A percentile compares a stretch with the other conserved stretches of the same genome.
Conservation (phyloP, 352 stramenopile species). For the Phytophthora tubulina region DNA sequence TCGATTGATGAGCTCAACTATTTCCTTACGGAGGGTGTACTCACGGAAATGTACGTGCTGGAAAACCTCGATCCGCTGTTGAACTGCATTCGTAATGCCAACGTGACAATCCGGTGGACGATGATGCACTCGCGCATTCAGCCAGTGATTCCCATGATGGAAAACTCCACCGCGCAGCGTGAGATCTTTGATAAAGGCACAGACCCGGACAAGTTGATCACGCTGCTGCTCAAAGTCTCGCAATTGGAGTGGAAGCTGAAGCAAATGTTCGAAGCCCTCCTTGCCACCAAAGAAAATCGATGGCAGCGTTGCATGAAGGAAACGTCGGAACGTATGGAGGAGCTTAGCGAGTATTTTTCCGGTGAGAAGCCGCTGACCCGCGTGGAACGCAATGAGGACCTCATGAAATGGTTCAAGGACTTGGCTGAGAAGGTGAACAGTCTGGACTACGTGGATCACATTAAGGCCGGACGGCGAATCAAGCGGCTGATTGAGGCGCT, state of each 20-base stretch:
- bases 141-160: constrained; percentile 88
- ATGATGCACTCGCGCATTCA: constrained; percentile 95
- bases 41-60: constrained; percentile 95
- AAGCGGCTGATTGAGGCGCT: constrained; percentile 94
- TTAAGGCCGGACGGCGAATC: constrained; percentile 95
- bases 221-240: constrained; percentile 93
- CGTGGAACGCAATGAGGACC: constrained; percentile 94
- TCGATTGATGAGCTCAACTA: constrained; percentile 92
- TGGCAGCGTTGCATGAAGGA: constrained; percentile 93
- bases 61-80: constrained; percentile 93
- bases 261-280: constrained; percentile 91
- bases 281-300: constrained; percentile 92
- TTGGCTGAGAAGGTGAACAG: constrained; percentile 92
- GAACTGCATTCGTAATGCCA: constrained; percentile 92
- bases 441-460: constrained; percentile 92
- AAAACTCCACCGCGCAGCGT: constrained; percentile 81
- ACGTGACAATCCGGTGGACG: constrained; percentile 94
- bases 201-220: constrained; percentile 89
- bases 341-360: constrained; percentile 95
- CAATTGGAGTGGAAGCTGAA: constrained; percentile 97
- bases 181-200: constrained; percentile 87
- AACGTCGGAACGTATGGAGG: constrained; percentile 92
- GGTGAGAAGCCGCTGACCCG: constrained; percentile 93
- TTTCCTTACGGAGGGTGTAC: constrained; percentile 92
- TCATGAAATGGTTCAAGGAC: constrained; percentile 94